Evolutionary conservation across 345 rosid genomes (phyloP).

Genomic region (Eucalyptus erythrocorys): DNA sequence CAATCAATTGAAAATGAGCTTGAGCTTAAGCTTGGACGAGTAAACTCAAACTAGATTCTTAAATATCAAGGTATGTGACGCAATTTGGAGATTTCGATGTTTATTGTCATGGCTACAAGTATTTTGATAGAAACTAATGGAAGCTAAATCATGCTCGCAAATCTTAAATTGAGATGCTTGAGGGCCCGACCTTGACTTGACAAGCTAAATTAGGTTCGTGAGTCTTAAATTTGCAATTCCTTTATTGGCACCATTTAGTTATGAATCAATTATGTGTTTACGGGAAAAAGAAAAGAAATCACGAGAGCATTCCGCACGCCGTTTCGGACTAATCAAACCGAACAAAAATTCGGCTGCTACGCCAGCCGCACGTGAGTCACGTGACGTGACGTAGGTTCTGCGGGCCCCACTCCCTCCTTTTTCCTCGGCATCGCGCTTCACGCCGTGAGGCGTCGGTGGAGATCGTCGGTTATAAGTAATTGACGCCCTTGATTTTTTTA

Average conservation of each 20-base stretch:
- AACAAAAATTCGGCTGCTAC: background rate
- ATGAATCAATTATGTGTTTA: background rate
- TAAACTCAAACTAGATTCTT: background rate
- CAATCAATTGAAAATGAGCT: background rate
- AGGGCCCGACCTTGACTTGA: background rate
- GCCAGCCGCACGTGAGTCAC: background rate
- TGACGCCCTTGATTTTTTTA: background rate
- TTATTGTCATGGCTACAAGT: accelerated
- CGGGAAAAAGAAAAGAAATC: background rate
- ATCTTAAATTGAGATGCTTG: background rate
- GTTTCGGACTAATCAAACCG: background rate
- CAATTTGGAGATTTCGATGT: background rate
- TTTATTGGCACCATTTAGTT: background rate
- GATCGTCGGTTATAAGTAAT: background rate
- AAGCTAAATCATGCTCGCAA: background rate
- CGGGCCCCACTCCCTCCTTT: background rate
- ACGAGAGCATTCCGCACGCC: background rate
- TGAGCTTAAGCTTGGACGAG: background rate
- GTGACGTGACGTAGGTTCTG: background rate
- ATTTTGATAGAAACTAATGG: background rate
- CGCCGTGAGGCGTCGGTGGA: background rate
- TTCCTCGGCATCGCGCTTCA: background rate
- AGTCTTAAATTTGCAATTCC: too few relatives aligned
- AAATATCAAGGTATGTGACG: accelerated
- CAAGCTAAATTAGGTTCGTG: too few relatives aligned